These are phyloP conservation scores for Chlamydomonas eustigma DNA, from an alignment of 139 green algal species.

Conservation along the genomic window DNA sequence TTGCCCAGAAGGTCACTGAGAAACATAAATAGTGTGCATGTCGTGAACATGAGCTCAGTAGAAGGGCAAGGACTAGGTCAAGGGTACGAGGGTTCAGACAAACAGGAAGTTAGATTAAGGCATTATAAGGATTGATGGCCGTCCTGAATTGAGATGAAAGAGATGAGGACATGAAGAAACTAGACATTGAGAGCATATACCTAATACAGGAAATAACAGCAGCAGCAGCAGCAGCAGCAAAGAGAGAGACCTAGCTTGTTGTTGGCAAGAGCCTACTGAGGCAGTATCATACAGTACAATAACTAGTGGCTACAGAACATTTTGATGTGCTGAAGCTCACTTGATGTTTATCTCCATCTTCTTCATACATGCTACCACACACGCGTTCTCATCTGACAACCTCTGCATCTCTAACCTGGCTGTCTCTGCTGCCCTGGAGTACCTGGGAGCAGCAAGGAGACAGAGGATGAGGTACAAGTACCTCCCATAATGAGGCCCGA, in stretches of 20 bases:
- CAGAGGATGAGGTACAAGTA: no score
- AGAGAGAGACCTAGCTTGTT: no score
- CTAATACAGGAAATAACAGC: no score
- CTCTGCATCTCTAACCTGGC: slow-evolving; percentile 36
- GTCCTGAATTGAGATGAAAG: no score
- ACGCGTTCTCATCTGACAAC: slow-evolving; percentile 47
- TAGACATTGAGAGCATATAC: no score
- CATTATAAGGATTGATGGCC: no score
- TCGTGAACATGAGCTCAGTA: background rate
- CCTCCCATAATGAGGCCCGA: no score
- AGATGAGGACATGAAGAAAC: no score
- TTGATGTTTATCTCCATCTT: slow-evolving; percentile 45
- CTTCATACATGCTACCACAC: slow-evolving; percentile 29
- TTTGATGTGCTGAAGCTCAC: slow-evolving; percentile 9
- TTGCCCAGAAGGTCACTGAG: slow-evolving; percentile 1
- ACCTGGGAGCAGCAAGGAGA: background rate
- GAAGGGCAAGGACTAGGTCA: background rate
- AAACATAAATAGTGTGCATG: background rate
- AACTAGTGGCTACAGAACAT: background rate
- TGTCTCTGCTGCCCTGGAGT: background rate
- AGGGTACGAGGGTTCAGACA: background rate
- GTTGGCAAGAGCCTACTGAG: no score
- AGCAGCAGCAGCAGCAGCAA: no score
- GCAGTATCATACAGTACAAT: no score
- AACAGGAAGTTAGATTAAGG: background rate